Base-by-base conservation (phyloP, 139 green algal species). In the Chlorella vulgaris region DNA sequence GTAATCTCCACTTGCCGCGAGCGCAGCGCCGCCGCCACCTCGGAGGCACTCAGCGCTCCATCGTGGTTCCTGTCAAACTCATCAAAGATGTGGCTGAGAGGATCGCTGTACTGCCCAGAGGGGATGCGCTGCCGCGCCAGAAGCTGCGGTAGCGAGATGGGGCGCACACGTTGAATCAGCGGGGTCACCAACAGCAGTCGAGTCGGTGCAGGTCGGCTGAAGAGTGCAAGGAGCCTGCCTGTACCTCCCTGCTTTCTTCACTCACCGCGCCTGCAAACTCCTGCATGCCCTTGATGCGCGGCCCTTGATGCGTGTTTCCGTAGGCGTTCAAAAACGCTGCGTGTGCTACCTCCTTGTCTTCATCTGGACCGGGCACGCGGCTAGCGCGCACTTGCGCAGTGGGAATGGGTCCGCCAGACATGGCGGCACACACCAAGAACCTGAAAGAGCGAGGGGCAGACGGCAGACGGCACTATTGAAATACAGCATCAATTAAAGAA, bases 211-310 rank as follows among this genome's bases (percentile, higher is more conserved):
- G n/a, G n/a, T n/a, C n/a, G n/a, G n/a, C n/a, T n/a, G n/a, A n/a
- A n/a, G n/a, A n/a, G n/a, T n/a, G n/a, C n/a, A n/a, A n/a, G n/a
- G n/a, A n/a, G n/a, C n/a, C n/a, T n/a, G n/a, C n/a, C n/a, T n/a
- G n/a, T n/a, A n/a, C n/a, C n/a, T n/a, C n/a, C n/a, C n/a, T n/a
- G n/a, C n/a, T n/a, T 53, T 22, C 36, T 36, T 55, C 39, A 70
- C 82, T 80, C 62, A 89, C 82, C 60, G 84, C 86, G 8, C 65
- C 74, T 36, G 86, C 86, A 88, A 90, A 90, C 40, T 90, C 85
- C 40, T 88, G 80, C 85, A 90, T 85, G 28, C 85, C 85, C 53
- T 62, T 67, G 51, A 90, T 77, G 21, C 69, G 70, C 15, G 77
- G 42, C 26, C 42, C 62, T 42, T 47, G 86, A 81, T 69, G 82